Conservation (phyloP, 1,284 basidiomycete species). For the Lignosus rhinocerotis region DNA sequence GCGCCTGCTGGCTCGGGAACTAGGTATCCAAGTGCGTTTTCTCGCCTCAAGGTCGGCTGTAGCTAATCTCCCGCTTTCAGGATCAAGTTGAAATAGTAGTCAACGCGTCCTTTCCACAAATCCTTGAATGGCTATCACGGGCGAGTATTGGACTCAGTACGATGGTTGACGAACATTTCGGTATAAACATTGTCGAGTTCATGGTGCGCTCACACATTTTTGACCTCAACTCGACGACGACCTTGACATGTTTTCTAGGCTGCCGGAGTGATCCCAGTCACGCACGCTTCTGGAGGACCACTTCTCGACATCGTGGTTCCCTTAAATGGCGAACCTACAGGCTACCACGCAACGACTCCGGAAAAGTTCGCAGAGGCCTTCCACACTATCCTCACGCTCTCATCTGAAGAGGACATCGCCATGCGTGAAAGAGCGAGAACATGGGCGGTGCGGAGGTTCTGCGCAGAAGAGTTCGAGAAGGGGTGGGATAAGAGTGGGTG, state of each 20-base stretch:
- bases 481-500: conserved; percentile 72
- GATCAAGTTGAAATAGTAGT: conserved; percentile 76
- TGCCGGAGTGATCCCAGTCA: conserved; percentile 89
- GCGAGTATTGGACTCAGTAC: conserved; percentile 91
- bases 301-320: conserved; percentile 90
- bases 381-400: conserved; percentile 63
- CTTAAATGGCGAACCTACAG: conserved; percentile 68
- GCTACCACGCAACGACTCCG: conserved; percentile 79
- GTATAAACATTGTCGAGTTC: conserved; percentile 97
- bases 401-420: conserved; percentile 51
- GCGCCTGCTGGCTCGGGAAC: conserved; percentile 55
- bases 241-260: conserved; percentile 52
- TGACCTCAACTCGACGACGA: conserved; percentile 2
- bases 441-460: conserved; percentile 74
- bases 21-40: conserved; percentile 62
- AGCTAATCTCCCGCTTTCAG: conserved; percentile 37
- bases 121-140: conserved; percentile 69
- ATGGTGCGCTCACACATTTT: conserved; percentile 62
- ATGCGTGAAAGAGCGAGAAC: conserved; percentile 72
- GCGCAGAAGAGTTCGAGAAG: conserved; percentile 73
- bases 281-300: conserved; percentile 93
- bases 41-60: not conserved
- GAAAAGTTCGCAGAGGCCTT: conserved; percentile 75
- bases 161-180: conserved; percentile 99
- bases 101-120: conserved; percentile 77